phyloP scores from a whole-genome alignment of 2,329 filamentous ascomycete species.

The Aspergillus bombycis region DNA sequence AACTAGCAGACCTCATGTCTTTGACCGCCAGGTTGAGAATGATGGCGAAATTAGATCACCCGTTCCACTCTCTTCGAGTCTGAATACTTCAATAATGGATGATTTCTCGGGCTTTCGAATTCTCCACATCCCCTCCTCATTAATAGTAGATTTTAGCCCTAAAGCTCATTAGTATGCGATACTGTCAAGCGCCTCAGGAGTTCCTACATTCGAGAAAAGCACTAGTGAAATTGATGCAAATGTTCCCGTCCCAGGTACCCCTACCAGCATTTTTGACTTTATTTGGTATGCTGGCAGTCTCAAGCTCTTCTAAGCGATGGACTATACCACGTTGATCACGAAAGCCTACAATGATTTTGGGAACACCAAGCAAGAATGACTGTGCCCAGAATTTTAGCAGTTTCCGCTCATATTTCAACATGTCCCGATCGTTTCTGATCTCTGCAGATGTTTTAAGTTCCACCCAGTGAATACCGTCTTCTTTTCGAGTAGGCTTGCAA shows the following conservation, averaged over 20 bases:
- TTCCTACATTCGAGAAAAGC: constrained; percentile 74
- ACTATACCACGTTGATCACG: constrained; percentile 74
- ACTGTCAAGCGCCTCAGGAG: neutral
- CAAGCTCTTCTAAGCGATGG: constrained; percentile 72
- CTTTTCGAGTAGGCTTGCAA: constrained; percentile 68
- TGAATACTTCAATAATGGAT: constrained; percentile 71
- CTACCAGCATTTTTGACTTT: constrained; percentile 69
- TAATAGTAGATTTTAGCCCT: constrained; percentile 67
- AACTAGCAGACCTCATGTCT: constrained; percentile 7
- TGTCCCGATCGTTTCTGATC: constrained; percentile 68
- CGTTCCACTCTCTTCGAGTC: constrained; percentile 72
- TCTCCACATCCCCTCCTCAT: constrained; percentile 75
- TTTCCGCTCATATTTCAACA: constrained; percentile 81
- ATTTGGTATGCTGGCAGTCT: constrained; percentile 76
- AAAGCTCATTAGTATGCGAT: neutral
- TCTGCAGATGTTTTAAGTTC: constrained; percentile 90
- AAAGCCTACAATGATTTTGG: constrained; percentile 89
- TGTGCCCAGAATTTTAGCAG: constrained; percentile 96
- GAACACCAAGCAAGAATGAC: constrained; percentile 89
- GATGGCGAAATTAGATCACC: constrained; percentile 75
- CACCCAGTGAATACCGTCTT: constrained; percentile 82
- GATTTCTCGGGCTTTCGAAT: constrained; percentile 69
- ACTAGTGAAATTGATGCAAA: constrained; percentile 88
- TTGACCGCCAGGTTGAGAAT: constrained; percentile 71
- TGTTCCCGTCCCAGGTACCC: constrained; percentile 83